phyloP scores from a whole-genome alignment of 768 basidiomycete genomes.

The Hortiboletus campestris region DNA sequence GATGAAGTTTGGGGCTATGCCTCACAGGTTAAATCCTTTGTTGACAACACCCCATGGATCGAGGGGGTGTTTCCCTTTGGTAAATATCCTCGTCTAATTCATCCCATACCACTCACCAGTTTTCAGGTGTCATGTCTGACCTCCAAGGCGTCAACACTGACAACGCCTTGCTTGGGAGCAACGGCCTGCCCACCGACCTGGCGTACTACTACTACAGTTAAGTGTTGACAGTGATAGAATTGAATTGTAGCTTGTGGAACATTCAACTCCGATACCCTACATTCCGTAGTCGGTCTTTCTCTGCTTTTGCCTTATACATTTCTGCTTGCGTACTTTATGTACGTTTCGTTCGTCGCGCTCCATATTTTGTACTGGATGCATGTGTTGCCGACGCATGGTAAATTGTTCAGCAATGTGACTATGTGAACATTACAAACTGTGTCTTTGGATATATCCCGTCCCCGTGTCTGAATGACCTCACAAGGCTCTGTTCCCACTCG shows the following conservation, averaged over 20 bases:
- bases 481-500: slow-evolving; percentile 6
- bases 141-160: slow-evolving; percentile 51
- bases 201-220: slow-evolving; percentile 46
- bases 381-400: slow-evolving; percentile 9
- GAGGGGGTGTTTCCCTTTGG: slow-evolving; percentile 57
- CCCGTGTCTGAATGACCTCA: not conserved
- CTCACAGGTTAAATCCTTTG: slow-evolving; percentile 36
- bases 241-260: slow-evolving; percentile 1
- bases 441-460: not conserved
- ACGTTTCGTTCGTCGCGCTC: slow-evolving; percentile 9
- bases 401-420: slow-evolving; percentile 26
- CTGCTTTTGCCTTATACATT: not conserved
- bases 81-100: slow-evolving; percentile 28
- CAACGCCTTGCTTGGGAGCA: slow-evolving; percentile 41
- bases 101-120: slow-evolving; percentile 6
- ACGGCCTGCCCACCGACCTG: slow-evolving; percentile 49
- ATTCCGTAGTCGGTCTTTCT: slow-evolving; percentile 10
- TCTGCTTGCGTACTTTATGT: not conserved
- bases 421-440: not conserved
- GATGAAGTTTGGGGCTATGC: slow-evolving; percentile 48
- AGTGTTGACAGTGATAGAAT: not conserved
- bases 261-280: slow-evolving; percentile 18
- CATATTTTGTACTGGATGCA: slow-evolving; percentile 24
- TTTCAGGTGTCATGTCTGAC: slow-evolving; percentile 48
- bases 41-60: slow-evolving; percentile 40